Evolutionary conservation across 768 basidiomycete genomes (phyloP).

Genomic region (Trametes cingulata): DNA sequence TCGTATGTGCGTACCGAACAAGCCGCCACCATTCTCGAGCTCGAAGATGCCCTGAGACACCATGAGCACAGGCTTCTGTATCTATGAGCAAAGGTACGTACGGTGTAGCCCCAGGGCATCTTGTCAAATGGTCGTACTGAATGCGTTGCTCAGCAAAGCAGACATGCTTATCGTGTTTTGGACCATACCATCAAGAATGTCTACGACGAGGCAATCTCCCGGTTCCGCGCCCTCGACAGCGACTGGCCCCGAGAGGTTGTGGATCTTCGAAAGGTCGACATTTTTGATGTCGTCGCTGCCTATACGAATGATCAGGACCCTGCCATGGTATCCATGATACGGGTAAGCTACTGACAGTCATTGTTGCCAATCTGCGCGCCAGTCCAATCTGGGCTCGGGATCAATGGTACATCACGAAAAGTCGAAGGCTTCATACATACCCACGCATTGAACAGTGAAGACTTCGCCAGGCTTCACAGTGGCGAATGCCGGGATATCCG

Average conservation of each 20-base stretch:
- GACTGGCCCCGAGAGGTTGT: conserved; percentile 77
- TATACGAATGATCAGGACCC: conserved; percentile 23
- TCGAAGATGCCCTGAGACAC: conserved; percentile 66
- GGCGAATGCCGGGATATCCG: not conserved
- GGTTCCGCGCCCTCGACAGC: conserved; percentile 76
- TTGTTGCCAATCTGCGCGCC: conserved; percentile 80
- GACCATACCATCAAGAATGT: conserved; percentile 68
- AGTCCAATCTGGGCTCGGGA: conserved; percentile 61
- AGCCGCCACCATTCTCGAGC: conserved; percentile 68
- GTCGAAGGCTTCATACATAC: conserved; percentile 36
- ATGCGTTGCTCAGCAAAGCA: not conserved
- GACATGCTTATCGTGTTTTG: no score
- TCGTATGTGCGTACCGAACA: conserved; percentile 51
- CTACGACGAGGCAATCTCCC: conserved; percentile 77
- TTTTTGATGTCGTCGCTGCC: conserved; percentile 68
- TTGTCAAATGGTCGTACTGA: conserved; percentile 66
- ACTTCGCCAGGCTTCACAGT: conserved; percentile 39
- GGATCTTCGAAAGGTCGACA: conserved; percentile 63
- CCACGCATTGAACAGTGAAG: conserved; percentile 72
- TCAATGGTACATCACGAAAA: not conserved
- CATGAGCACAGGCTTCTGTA: not conserved
- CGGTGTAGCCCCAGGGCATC: conserved; percentile 84
- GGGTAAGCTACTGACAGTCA: conserved; percentile 46
- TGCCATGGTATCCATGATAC: no score
- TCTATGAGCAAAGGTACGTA: conserved; percentile 27